Conservation (phyloP, 768 basidiomycete genomes). For the Hemileccinum impolitum region DNA sequence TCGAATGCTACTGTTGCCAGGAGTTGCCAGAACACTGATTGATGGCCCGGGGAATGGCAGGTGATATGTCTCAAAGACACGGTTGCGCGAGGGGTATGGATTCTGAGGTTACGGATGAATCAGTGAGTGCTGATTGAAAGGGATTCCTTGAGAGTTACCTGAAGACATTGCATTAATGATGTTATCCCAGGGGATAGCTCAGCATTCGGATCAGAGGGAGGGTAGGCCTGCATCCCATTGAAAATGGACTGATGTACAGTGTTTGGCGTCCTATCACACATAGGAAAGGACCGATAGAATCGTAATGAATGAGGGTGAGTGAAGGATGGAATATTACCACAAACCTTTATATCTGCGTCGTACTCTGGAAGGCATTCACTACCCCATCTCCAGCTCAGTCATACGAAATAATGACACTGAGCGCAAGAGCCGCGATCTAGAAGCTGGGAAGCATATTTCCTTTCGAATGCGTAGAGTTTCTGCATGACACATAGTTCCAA, state of each 20-base stretch:
- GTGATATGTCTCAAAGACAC: not conserved
- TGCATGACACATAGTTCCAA: not conserved
- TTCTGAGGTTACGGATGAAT: not conserved
- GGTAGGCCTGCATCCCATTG: not conserved
- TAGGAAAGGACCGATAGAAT: not conserved
- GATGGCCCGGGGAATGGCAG: not conserved
- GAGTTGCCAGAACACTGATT: not conserved
- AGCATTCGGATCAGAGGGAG: not conserved
- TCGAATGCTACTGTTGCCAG: not conserved
- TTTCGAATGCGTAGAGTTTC: not conserved
- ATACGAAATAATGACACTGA: not conserved
- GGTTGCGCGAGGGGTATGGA: not conserved
- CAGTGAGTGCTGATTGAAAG: not conserved
- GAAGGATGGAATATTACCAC: not conserved
- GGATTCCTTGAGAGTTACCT: not conserved
- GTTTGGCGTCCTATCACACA: not conserved
- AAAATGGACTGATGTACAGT: not conserved
- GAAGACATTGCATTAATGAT: not conserved
- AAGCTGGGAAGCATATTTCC: not conserved
- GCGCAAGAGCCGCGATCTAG: not conserved
- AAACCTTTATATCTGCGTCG: conserved; percentile 1
- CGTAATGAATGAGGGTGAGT: not conserved
- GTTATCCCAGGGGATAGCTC: not conserved
- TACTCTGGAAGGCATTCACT: not conserved
- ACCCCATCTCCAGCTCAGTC: no score